Percentiles rank a stretch among this genome's conserved stretches.
Evolutionary conservation across 352 stramenopile species (phyloP).

Genomic region (Aphanomyces euteiches): DNA sequence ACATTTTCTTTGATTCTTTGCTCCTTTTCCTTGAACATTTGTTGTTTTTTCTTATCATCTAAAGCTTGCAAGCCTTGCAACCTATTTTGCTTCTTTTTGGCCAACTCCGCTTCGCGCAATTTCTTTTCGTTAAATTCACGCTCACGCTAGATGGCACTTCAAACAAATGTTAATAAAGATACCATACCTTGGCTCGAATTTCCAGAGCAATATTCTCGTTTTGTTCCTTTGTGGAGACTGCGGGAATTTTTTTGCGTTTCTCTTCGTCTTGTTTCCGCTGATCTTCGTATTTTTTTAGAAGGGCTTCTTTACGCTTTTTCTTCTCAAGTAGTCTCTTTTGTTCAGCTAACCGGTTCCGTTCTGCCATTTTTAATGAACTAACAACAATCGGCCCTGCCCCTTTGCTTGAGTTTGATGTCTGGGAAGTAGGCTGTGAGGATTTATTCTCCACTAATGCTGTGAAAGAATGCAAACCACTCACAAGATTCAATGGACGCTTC

Average conservation of each 20-base stretch:
- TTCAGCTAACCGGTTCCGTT: constrained; percentile 59
- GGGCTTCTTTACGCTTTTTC: constrained; percentile 52
- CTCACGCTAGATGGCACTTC: constrained; percentile 1
- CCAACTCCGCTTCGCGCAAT: constrained; percentile 21
- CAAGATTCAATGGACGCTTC: constrained; percentile 56
- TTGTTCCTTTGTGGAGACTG: neutral
- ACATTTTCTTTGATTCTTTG: constrained; percentile 54
- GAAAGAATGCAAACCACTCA: constrained; percentile 72
- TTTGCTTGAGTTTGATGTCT: constrained; percentile 36
- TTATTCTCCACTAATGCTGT: constrained; percentile 64
- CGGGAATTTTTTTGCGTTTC: constrained; percentile 4
- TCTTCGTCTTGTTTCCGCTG: constrained; percentile 60
- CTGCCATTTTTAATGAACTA: constrained; percentile 65
- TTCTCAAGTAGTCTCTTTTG: constrained; percentile 68
- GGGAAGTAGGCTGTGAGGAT: constrained; percentile 32
- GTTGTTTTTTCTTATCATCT: constrained; percentile 32
- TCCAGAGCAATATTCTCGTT: neutral
- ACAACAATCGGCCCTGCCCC: constrained; percentile 46
- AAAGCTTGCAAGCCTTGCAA: constrained; percentile 23
- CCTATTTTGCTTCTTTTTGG: constrained; percentile 11
- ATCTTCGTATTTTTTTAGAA: constrained; percentile 70
- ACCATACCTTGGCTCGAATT: constrained; percentile 1
- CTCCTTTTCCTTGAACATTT: constrained; percentile 42
- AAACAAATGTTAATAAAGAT: too few relatives aligned
- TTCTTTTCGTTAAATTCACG: constrained; percentile 15